Evolutionary conservation across 2,329 filamentous ascomycete species (phyloP).

Genomic region (Didymella lethalis): DNA sequence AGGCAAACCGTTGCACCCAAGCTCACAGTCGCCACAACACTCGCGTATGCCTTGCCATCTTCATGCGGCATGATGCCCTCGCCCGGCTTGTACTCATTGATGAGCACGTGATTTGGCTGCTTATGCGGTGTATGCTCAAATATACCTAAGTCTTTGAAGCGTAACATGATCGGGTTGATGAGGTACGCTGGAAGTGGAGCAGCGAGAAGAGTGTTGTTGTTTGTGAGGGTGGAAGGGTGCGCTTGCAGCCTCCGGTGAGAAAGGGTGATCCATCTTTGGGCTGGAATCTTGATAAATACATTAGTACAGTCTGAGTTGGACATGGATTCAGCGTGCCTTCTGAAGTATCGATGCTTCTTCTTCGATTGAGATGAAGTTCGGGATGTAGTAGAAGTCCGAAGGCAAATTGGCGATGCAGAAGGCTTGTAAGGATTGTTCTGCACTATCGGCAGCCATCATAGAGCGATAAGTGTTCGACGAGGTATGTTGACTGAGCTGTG

Average conservation of each 20-base stretch:
- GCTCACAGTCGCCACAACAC: slow-evolving; percentile 89
- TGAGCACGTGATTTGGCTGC: slow-evolving; percentile 85
- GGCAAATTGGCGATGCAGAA: slow-evolving; percentile 64
- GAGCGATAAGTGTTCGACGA: neutral
- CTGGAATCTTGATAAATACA: slow-evolving; percentile 50
- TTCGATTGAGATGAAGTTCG: slow-evolving; percentile 78
- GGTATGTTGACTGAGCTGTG: neutral
- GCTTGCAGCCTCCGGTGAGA: slow-evolving; percentile 90
- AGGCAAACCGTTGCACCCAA: slow-evolving; percentile 80
- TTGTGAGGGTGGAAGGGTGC: slow-evolving; percentile 83
- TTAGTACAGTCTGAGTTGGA: neutral
- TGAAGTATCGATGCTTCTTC: slow-evolving; percentile 76
- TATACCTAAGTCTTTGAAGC: slow-evolving; percentile 57
- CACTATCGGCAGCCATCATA: neutral
- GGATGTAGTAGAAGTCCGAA: slow-evolving; percentile 79
- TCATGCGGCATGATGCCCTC: slow-evolving; percentile 98
- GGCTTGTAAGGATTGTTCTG: slow-evolving; percentile 13
- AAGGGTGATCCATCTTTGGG: slow-evolving; percentile 80
- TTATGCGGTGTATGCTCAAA: slow-evolving; percentile 74
- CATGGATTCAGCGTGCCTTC: slow-evolving; percentile 62
- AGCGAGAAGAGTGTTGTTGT: slow-evolving; percentile 73
- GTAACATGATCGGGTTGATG: slow-evolving; percentile 70
- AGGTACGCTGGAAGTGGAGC: slow-evolving; percentile 80
- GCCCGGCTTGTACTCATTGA: slow-evolving; percentile 89
- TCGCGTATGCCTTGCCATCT: slow-evolving; percentile 86